Evolutionary conservation across 2,329 filamentous ascomycete genomes (phyloP).

Genomic region (Colletotrichum musae): DNA sequence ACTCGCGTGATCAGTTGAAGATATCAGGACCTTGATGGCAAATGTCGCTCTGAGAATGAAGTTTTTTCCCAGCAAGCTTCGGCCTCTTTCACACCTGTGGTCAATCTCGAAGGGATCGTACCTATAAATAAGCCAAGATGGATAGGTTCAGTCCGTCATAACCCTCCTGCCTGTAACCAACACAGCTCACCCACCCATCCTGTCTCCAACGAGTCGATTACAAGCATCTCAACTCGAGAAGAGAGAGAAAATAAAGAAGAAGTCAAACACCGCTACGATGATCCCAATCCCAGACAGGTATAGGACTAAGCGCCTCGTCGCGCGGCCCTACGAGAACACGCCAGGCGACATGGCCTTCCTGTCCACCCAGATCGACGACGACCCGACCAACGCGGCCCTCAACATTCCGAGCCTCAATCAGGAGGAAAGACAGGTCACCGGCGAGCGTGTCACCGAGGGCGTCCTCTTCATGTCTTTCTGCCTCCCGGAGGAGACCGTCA

Average conservation of each 20-base stretch:
- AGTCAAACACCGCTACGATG: not conserved
- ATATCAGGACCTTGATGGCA: too few relatives aligned
- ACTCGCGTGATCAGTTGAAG: too few relatives aligned
- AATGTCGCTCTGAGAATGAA: too few relatives aligned
- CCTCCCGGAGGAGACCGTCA: not conserved
- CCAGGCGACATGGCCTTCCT: conserved; percentile 17
- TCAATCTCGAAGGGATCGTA: too few relatives aligned
- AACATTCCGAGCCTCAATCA: not conserved
- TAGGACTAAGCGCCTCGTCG: not conserved
- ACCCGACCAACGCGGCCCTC: not conserved
- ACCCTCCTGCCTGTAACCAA: too few relatives aligned
- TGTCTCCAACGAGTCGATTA: too few relatives aligned
- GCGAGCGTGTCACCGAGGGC: not conserved
- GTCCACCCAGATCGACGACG: conserved; percentile 2
- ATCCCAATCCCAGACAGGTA: not conserved
- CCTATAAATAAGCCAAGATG: too few relatives aligned
- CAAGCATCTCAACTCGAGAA: too few relatives aligned
- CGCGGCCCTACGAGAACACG: conserved; percentile 10
- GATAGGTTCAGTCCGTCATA: too few relatives aligned
- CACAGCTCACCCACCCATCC: too few relatives aligned
- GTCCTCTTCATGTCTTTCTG: conserved; percentile 6
- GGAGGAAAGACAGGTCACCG: not conserved
- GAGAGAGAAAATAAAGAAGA: not conserved
- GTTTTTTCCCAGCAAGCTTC: too few relatives aligned
- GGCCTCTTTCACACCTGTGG: too few relatives aligned